Evolutionary conservation across 2,329 filamentous ascomycete genomes (phyloP).

Genomic region (Fusarium brevicatenulatum): DNA sequence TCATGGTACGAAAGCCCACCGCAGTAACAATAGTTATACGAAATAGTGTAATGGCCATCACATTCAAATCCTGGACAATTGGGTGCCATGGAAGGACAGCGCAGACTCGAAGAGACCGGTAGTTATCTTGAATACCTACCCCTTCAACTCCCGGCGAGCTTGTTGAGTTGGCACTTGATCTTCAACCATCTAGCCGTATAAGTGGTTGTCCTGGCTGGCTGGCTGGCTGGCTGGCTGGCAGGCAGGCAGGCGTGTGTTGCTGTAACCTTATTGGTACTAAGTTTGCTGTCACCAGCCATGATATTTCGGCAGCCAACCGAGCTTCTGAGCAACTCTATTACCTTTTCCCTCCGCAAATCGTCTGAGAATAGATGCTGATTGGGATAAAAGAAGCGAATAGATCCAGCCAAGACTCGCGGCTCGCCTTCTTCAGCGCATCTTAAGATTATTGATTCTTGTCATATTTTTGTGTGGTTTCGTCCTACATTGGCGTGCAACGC

Average conservation of each 20-base stretch:
- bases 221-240: slow-evolving; percentile 7
- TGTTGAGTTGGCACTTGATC: slow-evolving; percentile 11
- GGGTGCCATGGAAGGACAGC: background rate
- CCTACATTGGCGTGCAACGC: slow-evolving; percentile 38
- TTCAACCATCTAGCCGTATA: slow-evolving; percentile 13
- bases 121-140: background rate
- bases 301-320: slow-evolving; percentile 18
- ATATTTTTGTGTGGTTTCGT: slow-evolving; percentile 23
- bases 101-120: background rate
- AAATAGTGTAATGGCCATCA: background rate
- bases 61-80: background rate
- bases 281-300: slow-evolving; percentile 9
- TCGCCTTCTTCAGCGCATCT: slow-evolving; percentile 3
- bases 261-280: slow-evolving; percentile 29
- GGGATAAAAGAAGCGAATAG: slow-evolving; percentile 31
- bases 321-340: slow-evolving; percentile 12
- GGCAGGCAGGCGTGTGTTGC: slow-evolving; percentile 23
- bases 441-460: slow-evolving; percentile 21
- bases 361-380: slow-evolving; percentile 14
- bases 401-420: slow-evolving; percentile 22
- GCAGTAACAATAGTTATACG: background rate
- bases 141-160: background rate
- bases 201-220: slow-evolving; percentile 2
- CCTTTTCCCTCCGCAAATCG: slow-evolving; percentile 4
- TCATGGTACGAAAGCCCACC: background rate